These are phyloP conservation scores for Colletotrichum sp. DNA, from an alignment of 2,329 filamentous ascomycete genomes.

Conservation along the genomic window DNA sequence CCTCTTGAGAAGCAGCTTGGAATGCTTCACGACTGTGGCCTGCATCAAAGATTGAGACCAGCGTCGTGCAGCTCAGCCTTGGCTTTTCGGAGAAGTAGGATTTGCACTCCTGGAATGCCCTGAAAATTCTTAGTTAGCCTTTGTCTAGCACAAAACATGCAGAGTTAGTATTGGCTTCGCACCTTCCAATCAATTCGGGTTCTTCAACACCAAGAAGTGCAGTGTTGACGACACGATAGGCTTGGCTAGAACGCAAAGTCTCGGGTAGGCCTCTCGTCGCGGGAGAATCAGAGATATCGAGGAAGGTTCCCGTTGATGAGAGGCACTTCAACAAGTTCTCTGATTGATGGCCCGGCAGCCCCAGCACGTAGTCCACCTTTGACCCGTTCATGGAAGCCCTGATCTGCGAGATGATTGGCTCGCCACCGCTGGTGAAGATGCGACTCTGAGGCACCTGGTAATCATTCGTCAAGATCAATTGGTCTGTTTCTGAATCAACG, in stretches of 20 bases:
- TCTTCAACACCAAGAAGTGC: background rate
- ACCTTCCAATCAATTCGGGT: background rate
- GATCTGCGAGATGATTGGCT: background rate
- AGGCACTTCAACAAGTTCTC: background rate
- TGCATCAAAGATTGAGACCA: background rate
- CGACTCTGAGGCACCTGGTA: background rate
- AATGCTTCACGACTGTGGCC: background rate
- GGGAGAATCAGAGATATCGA: background rate
- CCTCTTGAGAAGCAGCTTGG: background rate
- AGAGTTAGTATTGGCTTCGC: background rate
- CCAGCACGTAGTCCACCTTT: background rate
- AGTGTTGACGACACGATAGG: background rate
- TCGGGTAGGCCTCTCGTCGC: background rate
- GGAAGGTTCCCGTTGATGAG: background rate
- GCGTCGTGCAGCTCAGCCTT: background rate
- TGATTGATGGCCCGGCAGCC: background rate
- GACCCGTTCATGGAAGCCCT: background rate
- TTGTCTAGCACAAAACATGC: background rate
- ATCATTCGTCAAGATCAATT: background rate
- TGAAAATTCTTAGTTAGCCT: background rate
- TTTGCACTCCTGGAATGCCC: background rate
- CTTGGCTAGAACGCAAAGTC: background rate
- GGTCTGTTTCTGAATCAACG: background rate
- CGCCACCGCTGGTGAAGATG: background rate
- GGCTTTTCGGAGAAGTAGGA: background rate